phyloP scores from a whole-genome alignment of 192 early-diverging fungal species.

The Coemansia sp. region DNA sequence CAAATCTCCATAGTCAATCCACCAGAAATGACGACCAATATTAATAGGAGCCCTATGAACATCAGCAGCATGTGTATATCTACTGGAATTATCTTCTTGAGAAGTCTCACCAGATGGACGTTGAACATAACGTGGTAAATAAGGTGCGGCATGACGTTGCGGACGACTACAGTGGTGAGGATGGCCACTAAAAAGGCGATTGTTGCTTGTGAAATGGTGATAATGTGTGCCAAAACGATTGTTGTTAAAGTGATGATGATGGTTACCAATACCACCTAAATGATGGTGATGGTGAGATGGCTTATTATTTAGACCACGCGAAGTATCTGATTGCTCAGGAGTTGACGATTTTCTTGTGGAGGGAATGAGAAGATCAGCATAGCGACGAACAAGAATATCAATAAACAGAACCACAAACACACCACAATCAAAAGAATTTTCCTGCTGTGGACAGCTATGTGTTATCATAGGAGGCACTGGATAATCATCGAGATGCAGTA shows the following conservation, averaged over 20 bases:
- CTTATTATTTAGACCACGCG: background rate
- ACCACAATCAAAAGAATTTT: slow-evolving; percentile 46
- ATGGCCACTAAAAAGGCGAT: background rate
- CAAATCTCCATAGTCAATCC: slow-evolving; percentile 52
- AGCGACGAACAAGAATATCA: slow-evolving; percentile 40
- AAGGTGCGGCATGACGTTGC: background rate
- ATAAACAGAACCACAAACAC: slow-evolving; percentile 46
- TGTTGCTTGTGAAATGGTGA: background rate
- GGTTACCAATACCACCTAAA: background rate
- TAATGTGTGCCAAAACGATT: background rate
- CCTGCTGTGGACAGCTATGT: slow-evolving; percentile 53
- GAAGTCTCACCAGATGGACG: slow-evolving; percentile 10
- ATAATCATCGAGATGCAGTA: background rate
- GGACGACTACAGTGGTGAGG: background rate
- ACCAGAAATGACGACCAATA: slow-evolving; percentile 30
- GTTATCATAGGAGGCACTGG: slow-evolving; percentile 17
- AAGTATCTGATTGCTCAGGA: background rate
- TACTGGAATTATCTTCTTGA: background rate
- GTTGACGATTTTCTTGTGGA: background rate
- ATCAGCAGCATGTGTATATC: background rate
- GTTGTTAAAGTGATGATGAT: background rate
- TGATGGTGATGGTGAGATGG: background rate
- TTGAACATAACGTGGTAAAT: background rate
- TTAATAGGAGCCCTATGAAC: slow-evolving; percentile 1
- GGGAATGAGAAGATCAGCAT: slow-evolving; percentile 25